Evolutionary conservation across 345 rosid genomes (phyloP), one percentile per base, ranked within the genome.

Genomic region (Trapa bicornis): DNA sequence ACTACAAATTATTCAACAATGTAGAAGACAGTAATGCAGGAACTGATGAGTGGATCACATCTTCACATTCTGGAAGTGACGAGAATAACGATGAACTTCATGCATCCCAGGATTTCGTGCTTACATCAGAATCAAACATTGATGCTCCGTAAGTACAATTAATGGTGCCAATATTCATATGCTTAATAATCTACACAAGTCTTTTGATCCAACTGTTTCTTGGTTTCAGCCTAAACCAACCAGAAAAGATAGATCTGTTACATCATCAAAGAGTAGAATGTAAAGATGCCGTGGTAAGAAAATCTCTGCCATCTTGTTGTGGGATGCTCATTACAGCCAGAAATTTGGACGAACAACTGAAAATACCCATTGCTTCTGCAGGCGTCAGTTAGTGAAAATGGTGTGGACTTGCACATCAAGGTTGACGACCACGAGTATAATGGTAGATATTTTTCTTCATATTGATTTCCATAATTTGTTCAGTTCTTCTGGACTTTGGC

Each of bases 341-440:
- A 22, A 22, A 22, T 52, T 60, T 14, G 17, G 11, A 17, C 72
- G 61, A 39, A 32, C 38, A 50, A 38, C 14, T 67, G 48, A 43
- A 62, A 61, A 60, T 71, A 65, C 65, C 12, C 12, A 42, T 60
- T 6, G 47, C 72, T 62, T 33, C 37, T 53, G 37, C 70, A 81
- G 87, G 67, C 69, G n/a, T 67, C 75, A 58, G 33, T 41, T 29
- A n/a, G 29, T 32, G 80, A 73, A 69, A 73, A 75, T 66, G 79
- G 82, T 67, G 71, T 61, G 41, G 71, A 72, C 65, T 77, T 77
- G 56, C 68, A 64, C 67, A 71, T 56, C 45, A 22, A 69, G 48
- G 65, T 37, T 13, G 50, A 38, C 61, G 82, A 80, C 47, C 65
- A 77, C 37, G 65, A 65, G 29, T 76, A 74, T 73, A 79, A 75